A percentile compares a stretch with the other conserved stretches of the same genome.
Evolutionary conservation across 129 eudicot species (phyloP).

Genomic region (Saussurea involucrata): DNA sequence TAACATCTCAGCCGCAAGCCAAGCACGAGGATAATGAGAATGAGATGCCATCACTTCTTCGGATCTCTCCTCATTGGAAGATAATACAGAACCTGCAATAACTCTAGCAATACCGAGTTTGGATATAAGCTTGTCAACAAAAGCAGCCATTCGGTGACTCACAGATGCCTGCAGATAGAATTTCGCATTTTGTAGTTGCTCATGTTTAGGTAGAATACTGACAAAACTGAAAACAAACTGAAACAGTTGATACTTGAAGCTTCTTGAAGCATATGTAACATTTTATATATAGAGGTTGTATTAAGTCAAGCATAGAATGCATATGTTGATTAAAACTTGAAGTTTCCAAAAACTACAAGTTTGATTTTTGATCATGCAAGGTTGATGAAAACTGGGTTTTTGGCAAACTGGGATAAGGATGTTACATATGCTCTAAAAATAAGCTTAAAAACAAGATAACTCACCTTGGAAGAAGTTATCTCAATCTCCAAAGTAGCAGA

Average conservation of each 20-base stretch:
- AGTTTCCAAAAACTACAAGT: not conserved
- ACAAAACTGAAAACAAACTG: not conserved
- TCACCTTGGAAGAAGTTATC: constrained; percentile 31
- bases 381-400: not conserved
- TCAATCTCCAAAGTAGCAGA: constrained; percentile 28
- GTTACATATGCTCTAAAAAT: not conserved
- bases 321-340: not conserved
- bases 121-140: constrained; percentile 73
- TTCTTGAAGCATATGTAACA: too few relatives aligned
- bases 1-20: constrained; percentile 92
- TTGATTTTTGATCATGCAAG: not conserved
- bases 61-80: constrained; percentile 26
- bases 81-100: constrained; percentile 41
- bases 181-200: constrained; percentile 5
- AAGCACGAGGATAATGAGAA: constrained; percentile 49
- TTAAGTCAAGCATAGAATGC: not conserved
- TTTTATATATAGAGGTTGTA: not conserved
- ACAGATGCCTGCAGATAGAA: constrained; percentile 46
- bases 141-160: constrained; percentile 44
- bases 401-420: not conserved
- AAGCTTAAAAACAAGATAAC: constrained; percentile 14
- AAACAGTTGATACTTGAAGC: too few relatives aligned
- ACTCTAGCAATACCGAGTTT: constrained; percentile 65
- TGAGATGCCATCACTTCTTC: constrained; percentile 23
- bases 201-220: not conserved